Percentiles rank a stretch among this genome's conserved stretches.
phyloP scores from a whole-genome alignment of 352 stramenopile species.

The Pythium pyrilobum region DNA sequence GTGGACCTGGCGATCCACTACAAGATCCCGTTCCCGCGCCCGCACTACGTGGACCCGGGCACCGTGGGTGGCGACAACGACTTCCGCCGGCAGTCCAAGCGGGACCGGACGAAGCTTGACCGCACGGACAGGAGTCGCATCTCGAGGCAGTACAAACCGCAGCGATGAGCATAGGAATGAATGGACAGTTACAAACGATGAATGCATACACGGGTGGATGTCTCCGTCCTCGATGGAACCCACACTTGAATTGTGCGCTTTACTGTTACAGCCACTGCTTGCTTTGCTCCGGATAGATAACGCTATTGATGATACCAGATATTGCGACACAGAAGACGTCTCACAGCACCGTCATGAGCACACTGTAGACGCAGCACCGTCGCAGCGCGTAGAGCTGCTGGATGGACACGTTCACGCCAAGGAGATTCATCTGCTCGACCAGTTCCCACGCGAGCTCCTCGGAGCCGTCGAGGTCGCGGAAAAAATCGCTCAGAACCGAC shows the following conservation, averaged over 20 bases:
- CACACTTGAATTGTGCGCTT: too few relatives aligned
- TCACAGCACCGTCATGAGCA: slow-evolving; percentile 51
- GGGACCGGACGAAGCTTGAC: slow-evolving; percentile 42
- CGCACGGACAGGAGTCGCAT: slow-evolving; percentile 37
- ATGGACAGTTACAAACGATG: too few relatives aligned
- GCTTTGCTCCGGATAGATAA: background rate
- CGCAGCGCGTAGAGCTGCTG: slow-evolving; percentile 56
- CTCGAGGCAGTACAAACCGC: slow-evolving; percentile 40
- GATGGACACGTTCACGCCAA: slow-evolving; percentile 59
- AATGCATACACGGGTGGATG: too few relatives aligned
- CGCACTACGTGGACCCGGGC: slow-evolving; percentile 69
- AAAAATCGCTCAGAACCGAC: slow-evolving; percentile 56
- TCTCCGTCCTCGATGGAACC: too few relatives aligned
- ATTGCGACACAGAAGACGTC: background rate
- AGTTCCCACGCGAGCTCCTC: slow-evolving; percentile 53
- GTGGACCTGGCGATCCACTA: slow-evolving; percentile 81
- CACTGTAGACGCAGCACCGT: slow-evolving; percentile 69
- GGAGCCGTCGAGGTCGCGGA: slow-evolving; percentile 53
- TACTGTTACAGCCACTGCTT: too few relatives aligned
- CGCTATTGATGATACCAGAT: too few relatives aligned
- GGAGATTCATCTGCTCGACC: slow-evolving; percentile 52
- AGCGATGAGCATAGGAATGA: background rate
- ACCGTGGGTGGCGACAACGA: slow-evolving; percentile 71
- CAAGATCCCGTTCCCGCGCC: slow-evolving; percentile 78
- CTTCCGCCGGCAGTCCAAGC: slow-evolving; percentile 54